Evolutionary conservation across 768 basidiomycete genomes (phyloP), one percentile per base, ranked within the genome.

Genomic region (Agaricus blazei): DNA sequence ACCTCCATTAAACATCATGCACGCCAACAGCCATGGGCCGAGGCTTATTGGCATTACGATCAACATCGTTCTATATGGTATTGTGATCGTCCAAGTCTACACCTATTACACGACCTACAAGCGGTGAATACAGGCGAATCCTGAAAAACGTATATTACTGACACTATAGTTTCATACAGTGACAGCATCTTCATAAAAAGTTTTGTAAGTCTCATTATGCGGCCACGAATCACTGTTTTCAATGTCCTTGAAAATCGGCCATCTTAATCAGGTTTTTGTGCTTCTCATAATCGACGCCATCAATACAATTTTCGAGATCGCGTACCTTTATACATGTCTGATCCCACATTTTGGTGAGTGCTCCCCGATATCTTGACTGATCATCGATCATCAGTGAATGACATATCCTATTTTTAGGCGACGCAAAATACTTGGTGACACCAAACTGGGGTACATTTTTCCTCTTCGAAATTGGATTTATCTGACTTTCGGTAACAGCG

Each of bases 61-160:
- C 37, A 47, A 54, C 29, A 27, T 47, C 26, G 51, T 77, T 14
- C 68, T 80, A 8, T 78, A 75, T 57, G 79, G 77, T 2, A 73
- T 81, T 47, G 77, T 78, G 72, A 72, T 76, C 49, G 72, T 72
- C 0, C 75, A 83, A 63, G 65, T 72, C 11, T 75, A 76, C 56
- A 40, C 81, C 8, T 82, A 82, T 62, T 76, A 70, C 60, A 72
- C 69, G 46, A 68, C 72, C 59, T 64, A 64, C 44, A 63, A 61
- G 23, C 52, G 53, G 65, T 64, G 19, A 34, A 11, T 34, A 34
- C 8, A 6, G 34, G 11, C 11, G 34, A 19, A 9, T 31, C 11
- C 11, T 34, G 7, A 34, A 1, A 2, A 34, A 8, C 11, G 34
- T 1, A 34, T 34, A 11, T 11, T n/a, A 29, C 40, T 15, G 12